These are phyloP conservation scores for Perkinsus marinus DNA, from an alignment of 169 alveolate species.

Conservation along the genomic window DNA sequence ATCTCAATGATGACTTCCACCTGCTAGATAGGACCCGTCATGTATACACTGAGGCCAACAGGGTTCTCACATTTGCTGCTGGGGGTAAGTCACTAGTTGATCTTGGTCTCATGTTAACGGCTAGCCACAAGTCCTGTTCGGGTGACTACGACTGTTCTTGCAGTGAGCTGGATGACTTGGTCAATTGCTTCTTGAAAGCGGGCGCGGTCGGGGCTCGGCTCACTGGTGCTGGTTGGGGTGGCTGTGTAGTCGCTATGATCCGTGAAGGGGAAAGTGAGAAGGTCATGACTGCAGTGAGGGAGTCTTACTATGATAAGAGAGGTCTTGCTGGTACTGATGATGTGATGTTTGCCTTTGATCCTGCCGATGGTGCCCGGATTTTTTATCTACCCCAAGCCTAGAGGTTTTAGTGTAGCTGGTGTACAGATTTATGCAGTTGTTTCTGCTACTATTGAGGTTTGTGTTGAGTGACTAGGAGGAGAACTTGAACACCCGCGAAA, in stretches of 20 bases:
- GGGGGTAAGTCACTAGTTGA: slow-evolving; percentile 14
- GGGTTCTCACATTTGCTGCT: slow-evolving; percentile 41
- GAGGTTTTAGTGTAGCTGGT: background rate
- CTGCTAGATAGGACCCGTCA: slow-evolving; percentile 51
- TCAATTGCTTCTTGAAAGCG: slow-evolving; percentile 25
- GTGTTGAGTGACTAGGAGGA: background rate
- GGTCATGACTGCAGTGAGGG: slow-evolving; percentile 22
- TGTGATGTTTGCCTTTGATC: slow-evolving; percentile 1
- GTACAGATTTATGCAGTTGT: background rate
- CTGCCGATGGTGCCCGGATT: slow-evolving; percentile 11
- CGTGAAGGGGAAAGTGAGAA: background rate
- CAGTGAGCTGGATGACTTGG: slow-evolving; percentile 42
- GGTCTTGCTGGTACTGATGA: background rate
- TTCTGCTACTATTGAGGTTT: background rate
- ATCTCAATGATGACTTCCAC: slow-evolving; percentile 6
- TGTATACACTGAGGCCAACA: slow-evolving; percentile 43
- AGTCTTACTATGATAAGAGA: slow-evolving; percentile 25
- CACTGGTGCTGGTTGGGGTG: slow-evolving; percentile 80
- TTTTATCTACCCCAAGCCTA: background rate
- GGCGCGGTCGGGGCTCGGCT: slow-evolving; percentile 62
- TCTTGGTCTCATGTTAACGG: slow-evolving; percentile 45
- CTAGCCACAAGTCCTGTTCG: slow-evolving; percentile 38
- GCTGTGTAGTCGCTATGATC: slow-evolving; percentile 56
- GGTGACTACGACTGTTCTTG: slow-evolving; percentile 49
- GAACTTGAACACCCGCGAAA: no score